Evolutionary conservation across 306 rosid species (phyloP).

Genomic region (Styphnolobium japonicum): DNA sequence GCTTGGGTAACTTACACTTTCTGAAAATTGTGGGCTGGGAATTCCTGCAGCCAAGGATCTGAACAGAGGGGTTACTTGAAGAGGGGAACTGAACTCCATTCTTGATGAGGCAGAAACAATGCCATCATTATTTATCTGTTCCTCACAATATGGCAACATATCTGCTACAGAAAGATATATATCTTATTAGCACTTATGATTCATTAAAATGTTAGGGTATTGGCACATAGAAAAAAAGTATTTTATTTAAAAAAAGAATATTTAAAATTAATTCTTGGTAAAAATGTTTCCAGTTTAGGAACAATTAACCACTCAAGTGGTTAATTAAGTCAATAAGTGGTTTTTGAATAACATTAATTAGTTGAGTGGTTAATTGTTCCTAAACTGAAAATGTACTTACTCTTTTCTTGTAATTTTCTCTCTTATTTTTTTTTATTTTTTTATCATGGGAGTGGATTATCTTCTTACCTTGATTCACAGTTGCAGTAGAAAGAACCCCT

Average conservation of each 20-base stretch:
- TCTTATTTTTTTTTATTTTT: neutral
- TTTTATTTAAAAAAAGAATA: neutral
- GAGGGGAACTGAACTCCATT: slow-evolving; percentile 65
- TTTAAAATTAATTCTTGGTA: neutral
- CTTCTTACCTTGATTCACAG: slow-evolving; percentile 52
- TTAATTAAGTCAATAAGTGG: neutral
- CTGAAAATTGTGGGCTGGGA: slow-evolving; percentile 90
- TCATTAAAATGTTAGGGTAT: slow-evolving; percentile 8
- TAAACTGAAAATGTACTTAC: neutral
- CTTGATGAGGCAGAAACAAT: slow-evolving; percentile 50
- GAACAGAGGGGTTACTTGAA: slow-evolving; percentile 74
- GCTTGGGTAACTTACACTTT: slow-evolving; percentile 67
- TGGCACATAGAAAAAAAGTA: neutral
- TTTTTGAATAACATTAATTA: neutral
- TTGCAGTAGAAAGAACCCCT: slow-evolving; percentile 36
- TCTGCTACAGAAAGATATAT: slow-evolving; percentile 37
- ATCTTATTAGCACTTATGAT: slow-evolving; percentile 3
- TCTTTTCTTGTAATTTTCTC: neutral
- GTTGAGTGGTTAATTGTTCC: neutral
- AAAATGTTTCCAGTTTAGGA: neutral
- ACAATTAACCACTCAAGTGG: neutral
- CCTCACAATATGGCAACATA: slow-evolving; percentile 39
- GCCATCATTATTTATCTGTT: slow-evolving; percentile 37
- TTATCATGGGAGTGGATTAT: neutral
- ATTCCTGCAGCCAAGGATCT: slow-evolving; percentile 85